A percentile compares a stretch with the other conserved stretches of the same genome.
These are phyloP conservation scores for Porphyrellus sp. DNA, from an alignment of 1,284 basidiomycete genomes.

Conservation along the genomic window DNA sequence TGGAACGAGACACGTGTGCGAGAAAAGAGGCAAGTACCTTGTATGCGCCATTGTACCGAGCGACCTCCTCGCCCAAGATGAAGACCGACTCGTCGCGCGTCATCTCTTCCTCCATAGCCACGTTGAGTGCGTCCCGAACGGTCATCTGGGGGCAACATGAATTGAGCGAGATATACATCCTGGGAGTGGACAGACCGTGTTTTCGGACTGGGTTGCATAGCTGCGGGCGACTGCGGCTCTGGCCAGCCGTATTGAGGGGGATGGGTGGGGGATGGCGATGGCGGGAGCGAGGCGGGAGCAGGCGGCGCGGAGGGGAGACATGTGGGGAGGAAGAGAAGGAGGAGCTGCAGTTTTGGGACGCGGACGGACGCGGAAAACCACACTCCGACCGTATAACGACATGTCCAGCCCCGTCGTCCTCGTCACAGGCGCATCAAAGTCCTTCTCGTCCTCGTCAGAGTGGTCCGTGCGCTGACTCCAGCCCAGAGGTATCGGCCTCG, in stretches of 20 bases:
- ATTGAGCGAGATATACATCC: conserved; percentile 1
- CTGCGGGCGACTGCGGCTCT: conserved; percentile 47
- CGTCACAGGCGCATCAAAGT: conserved; percentile 79
- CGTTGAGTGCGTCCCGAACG: conserved; percentile 96
- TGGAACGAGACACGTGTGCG: conserved; percentile 6
- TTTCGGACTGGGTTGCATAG: conserved; percentile 63
- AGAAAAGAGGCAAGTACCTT: conserved; percentile 58
- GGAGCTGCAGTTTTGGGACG: conserved; percentile 30
- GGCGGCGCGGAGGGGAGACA: conserved; percentile 63
- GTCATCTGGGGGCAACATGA: conserved; percentile 68
- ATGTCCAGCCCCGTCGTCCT: conserved; percentile 52
- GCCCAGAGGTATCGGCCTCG: conserved; percentile 78
- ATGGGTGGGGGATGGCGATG: conserved; percentile 45
- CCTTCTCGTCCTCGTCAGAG: not conserved
- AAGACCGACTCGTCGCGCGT: conserved; percentile 93
- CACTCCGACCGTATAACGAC: conserved; percentile 3
- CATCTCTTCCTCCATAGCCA: conserved; percentile 99
- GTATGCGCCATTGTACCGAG: conserved; percentile 99
- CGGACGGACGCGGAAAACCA: conserved; percentile 30
- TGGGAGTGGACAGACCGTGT: conserved; percentile 45
- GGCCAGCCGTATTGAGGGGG: conserved; percentile 39
- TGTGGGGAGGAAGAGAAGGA: conserved; percentile 28
- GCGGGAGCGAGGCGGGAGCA: conserved; percentile 63
- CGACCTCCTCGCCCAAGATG: conserved; percentile 97
- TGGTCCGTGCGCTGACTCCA: conserved; percentile 7